Conservation (phyloP, 2,329 filamentous ascomycete species). For the Cladorrhinum sp. region DNA sequence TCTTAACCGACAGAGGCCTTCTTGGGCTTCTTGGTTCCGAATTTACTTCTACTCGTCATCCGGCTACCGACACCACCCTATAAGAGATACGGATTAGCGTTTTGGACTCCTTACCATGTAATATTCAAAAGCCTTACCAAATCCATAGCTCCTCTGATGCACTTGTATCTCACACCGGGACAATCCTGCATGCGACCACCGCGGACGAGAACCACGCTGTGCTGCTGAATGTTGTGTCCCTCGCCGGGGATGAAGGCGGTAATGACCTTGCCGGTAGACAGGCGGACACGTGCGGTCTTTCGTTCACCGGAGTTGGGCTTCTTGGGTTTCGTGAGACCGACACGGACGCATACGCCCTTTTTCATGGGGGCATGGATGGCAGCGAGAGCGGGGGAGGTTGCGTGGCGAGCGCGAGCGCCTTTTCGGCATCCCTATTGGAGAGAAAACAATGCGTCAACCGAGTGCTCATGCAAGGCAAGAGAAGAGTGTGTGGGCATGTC, state of each 20-base stretch:
- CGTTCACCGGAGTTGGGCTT: slow-evolving; percentile 98
- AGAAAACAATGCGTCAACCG: not conserved
- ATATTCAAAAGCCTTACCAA: slow-evolving; percentile 61
- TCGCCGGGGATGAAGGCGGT: slow-evolving; percentile 96
- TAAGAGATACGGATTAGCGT: slow-evolving; percentile 19
- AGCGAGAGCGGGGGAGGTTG: slow-evolving; percentile 79
- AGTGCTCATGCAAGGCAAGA: not conserved
- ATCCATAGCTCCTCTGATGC: slow-evolving; percentile 89
- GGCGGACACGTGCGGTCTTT: slow-evolving; percentile 87
- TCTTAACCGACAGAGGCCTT: slow-evolving; percentile 55
- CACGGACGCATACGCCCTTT: slow-evolving; percentile 95
- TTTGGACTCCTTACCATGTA: not conserved
- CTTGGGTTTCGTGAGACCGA: slow-evolving; percentile 92
- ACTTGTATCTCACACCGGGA: slow-evolving; percentile 93
- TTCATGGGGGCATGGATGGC: slow-evolving; percentile 69
- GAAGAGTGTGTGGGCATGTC: not conserved
- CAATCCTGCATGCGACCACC: slow-evolving; percentile 95
- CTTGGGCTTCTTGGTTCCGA: slow-evolving; percentile 99
- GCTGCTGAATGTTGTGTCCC: slow-evolving; percentile 98
- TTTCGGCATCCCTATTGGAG: slow-evolving; percentile 65
- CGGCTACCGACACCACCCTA: slow-evolving; percentile 89
- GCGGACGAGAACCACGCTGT: slow-evolving; percentile 93
- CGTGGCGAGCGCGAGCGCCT: slow-evolving; percentile 76
- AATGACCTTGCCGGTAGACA: slow-evolving; percentile 82
- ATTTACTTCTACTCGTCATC: slow-evolving; percentile 86